Evolutionary conservation across 2,329 filamentous ascomycete genomes (phyloP).

Genomic region (Fusarium sp.): DNA sequence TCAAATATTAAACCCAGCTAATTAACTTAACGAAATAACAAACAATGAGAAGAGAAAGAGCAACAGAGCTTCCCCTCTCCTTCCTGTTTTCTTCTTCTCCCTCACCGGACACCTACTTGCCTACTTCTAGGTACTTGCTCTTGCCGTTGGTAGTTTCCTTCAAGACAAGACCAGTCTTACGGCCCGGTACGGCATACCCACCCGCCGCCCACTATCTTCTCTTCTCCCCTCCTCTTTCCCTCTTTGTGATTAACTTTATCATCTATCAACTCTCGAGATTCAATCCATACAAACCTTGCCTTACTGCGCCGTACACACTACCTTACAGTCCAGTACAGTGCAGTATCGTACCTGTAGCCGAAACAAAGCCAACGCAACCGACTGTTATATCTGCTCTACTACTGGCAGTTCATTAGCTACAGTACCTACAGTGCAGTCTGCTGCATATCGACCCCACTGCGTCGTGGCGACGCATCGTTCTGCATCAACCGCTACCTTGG

Average conservation of each 20-base stretch:
- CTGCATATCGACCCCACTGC: constrained; percentile 42
- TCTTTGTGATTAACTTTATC: constrained; percentile 9
- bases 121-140: background rate
- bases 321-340: background rate
- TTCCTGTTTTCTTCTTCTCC: background rate
- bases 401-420: background rate
- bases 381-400: constrained; percentile 4
- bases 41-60: background rate
- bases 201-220: constrained; percentile 1
- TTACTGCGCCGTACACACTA: constrained; percentile 25
- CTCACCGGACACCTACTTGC: no score
- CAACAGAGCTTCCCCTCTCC: constrained; percentile 5
- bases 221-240: constrained; percentile 9
- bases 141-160: background rate
- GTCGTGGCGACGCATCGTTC: constrained; percentile 41
- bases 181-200: constrained; percentile 16
- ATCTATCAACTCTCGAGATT: constrained; percentile 25
- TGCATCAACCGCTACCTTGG: constrained; percentile 21
- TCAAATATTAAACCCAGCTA: constrained; percentile 9
- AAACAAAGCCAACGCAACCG: constrained; percentile 26
- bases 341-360: background rate
- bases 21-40: constrained; percentile 13
- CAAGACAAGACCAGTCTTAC: background rate
- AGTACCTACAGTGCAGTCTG: constrained; percentile 17
- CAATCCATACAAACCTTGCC: constrained; percentile 22